Conservation (phyloP, 2,329 filamentous ascomycete species). For the Nemania serpens region DNA sequence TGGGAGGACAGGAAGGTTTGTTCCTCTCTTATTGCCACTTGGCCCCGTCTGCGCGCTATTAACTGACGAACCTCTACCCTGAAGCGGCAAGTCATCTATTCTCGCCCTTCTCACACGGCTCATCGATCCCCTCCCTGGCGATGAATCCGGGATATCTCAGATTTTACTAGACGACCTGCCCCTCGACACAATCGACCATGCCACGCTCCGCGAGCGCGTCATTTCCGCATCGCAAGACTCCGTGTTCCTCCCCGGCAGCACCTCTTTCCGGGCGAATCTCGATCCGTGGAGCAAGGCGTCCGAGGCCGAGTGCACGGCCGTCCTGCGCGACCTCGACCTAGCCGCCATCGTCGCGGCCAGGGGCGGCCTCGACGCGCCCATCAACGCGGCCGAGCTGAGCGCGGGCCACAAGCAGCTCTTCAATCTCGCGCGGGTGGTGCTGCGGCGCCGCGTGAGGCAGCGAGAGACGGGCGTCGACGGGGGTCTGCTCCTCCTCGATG, state of each 20-base stretch:
- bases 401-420: conserved; percentile 52
- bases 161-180: conserved; percentile 44
- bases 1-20: conserved; percentile 10
- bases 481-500: conserved; percentile 40
- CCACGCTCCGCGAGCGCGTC: conserved; percentile 44
- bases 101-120: conserved; percentile 47
- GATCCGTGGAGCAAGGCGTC: conserved; percentile 34
- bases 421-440: conserved; percentile 34
- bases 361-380: conserved; percentile 36
- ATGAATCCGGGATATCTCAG: background rate
- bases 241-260: conserved; percentile 46
- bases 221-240: conserved; percentile 50
- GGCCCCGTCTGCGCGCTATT: background rate
- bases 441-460: conserved; percentile 35
- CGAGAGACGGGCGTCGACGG: conserved; percentile 24
- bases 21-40: background rate
- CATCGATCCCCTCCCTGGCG: conserved; percentile 38
- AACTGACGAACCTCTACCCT: conserved; percentile 24
- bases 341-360: conserved; percentile 28
- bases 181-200: conserved; percentile 41
- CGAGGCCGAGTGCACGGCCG: conserved; percentile 22
- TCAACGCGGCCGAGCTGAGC: conserved; percentile 51
- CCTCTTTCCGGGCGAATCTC: conserved; percentile 42
- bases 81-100: conserved; percentile 48
- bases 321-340: conserved; percentile 34